Conservation (phyloP, 2,329 filamentous ascomycete species). For the Lecanicillium sp. region DNA sequence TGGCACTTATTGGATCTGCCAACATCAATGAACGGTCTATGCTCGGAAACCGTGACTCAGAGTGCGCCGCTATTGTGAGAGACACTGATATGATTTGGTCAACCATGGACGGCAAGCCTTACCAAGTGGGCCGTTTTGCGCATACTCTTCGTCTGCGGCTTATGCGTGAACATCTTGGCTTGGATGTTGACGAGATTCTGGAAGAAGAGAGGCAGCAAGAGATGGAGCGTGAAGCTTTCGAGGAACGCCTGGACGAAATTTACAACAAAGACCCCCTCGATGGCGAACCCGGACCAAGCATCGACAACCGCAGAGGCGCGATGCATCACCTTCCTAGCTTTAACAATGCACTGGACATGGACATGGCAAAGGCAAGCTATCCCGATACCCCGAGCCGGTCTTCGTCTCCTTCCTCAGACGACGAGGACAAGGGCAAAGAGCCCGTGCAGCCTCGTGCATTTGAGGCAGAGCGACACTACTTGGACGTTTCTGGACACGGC, state of each 20-base stretch:
- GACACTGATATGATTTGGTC: conserved; percentile 92
- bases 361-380: conserved; percentile 42
- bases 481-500: conserved; percentile 74
- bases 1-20: conserved; percentile 90
- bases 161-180: conserved; percentile 94
- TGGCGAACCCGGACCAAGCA: conserved; percentile 13
- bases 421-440: conserved; percentile 20
- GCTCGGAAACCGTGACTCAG: conserved; percentile 85
- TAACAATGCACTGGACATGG: conserved; percentile 54
- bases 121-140: conserved; percentile 84
- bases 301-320: conserved; percentile 28
- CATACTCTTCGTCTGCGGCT: conserved; percentile 87
- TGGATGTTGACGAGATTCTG: conserved; percentile 86
- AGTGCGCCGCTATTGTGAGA: conserved; percentile 81
- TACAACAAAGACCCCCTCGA: conserved; percentile 41
- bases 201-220: conserved; percentile 69
- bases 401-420: conserved; percentile 11
- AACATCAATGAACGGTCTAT: conserved; percentile 99
- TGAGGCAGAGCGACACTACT: neutral
- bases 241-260: conserved; percentile 54
- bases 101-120: conserved; percentile 83
- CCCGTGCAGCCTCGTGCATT: conserved; percentile 10
- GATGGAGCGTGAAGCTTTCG: conserved; percentile 49
- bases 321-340: conserved; percentile 44
- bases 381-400: conserved; percentile 9